Evolutionary conservation across 768 basidiomycete genomes (phyloP).

Genomic region (Fistulinella prunicolor): DNA sequence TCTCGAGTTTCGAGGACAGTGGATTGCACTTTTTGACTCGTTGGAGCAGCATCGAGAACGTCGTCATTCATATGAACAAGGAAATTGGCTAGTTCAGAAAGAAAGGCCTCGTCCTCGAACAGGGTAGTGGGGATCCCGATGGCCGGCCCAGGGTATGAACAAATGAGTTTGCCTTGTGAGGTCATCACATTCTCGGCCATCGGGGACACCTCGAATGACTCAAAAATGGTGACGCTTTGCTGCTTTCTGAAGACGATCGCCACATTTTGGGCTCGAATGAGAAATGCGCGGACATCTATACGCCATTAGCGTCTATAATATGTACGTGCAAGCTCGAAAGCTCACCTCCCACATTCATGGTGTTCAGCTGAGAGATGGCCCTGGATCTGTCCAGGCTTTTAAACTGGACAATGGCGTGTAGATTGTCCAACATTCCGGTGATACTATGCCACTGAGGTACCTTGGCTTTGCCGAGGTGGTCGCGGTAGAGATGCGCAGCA

Average conservation of each 20-base stretch:
- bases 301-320: neutral
- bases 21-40: slow-evolving; percentile 2
- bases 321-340: neutral
- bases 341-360: slow-evolving; percentile 23
- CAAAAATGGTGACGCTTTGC: slow-evolving; percentile 31
- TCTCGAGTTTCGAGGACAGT: slow-evolving; percentile 10
- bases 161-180: slow-evolving; percentile 38
- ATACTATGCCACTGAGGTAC: slow-evolving; percentile 27
- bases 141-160: slow-evolving; percentile 43
- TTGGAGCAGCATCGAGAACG: neutral
- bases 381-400: neutral
- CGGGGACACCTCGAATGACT: slow-evolving; percentile 34
- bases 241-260: slow-evolving; percentile 38
- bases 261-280: slow-evolving; percentile 46
- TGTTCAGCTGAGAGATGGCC: slow-evolving; percentile 12
- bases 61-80: neutral
- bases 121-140: slow-evolving; percentile 31
- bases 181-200: slow-evolving; percentile 28
- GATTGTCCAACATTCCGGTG: slow-evolving; percentile 23
- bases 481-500: slow-evolving; percentile 20
- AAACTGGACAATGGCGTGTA: slow-evolving; percentile 3
- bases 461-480: neutral
- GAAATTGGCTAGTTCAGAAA: slow-evolving; percentile 35
- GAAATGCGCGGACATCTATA: slow-evolving; percentile 38
- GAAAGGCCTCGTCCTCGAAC: slow-evolving; percentile 31